phyloP scores from a whole-genome alignment of 1,284 basidiomycete genomes.

The Agaricales sp. region DNA sequence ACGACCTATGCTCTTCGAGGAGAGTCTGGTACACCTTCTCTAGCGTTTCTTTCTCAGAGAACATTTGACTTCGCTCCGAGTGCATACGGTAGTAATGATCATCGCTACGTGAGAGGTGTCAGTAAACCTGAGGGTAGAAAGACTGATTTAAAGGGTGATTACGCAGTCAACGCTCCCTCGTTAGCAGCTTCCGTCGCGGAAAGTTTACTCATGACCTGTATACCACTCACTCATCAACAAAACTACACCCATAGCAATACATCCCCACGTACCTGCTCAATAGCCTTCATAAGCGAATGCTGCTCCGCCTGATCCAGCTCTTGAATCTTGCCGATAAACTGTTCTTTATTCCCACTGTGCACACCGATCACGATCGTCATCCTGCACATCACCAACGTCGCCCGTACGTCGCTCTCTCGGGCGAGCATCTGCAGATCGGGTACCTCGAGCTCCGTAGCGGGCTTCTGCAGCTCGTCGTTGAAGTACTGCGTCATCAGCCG shows the following conservation, averaged over 20 bases:
- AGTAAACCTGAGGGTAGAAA: conserved; percentile 7
- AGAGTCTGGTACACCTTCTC: conserved; percentile 70
- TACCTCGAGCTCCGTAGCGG: conserved; percentile 61
- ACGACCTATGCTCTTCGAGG: conserved; percentile 64
- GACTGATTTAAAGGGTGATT: conserved; percentile 17
- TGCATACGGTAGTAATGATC: conserved; percentile 82
- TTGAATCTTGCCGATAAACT: conserved; percentile 81
- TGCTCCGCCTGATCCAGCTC: conserved; percentile 70
- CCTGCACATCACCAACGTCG: conserved; percentile 68
- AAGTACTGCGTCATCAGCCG: conserved; percentile 85
- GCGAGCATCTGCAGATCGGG: conserved; percentile 78
- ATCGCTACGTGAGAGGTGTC: conserved; percentile 37
- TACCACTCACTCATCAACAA: background rate
- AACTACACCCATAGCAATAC: conserved; percentile 11
- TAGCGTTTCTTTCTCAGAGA: conserved; percentile 70
- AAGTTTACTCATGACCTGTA: conserved; percentile 67
- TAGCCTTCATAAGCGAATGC: conserved; percentile 77
- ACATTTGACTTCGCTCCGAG: conserved; percentile 63
- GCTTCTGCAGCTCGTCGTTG: conserved; percentile 67
- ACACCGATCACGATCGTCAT: conserved; percentile 90
- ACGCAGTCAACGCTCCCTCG: conserved; percentile 70
- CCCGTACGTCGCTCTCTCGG: conserved; percentile 55
- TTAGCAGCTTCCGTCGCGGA: conserved; percentile 30
- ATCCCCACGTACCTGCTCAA: conserved; percentile 71
- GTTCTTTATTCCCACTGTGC: conserved; percentile 77